Evolutionary conservation across 805 yeast species (phyloP).

Genomic region (Spencermartinsiella europaea): DNA sequence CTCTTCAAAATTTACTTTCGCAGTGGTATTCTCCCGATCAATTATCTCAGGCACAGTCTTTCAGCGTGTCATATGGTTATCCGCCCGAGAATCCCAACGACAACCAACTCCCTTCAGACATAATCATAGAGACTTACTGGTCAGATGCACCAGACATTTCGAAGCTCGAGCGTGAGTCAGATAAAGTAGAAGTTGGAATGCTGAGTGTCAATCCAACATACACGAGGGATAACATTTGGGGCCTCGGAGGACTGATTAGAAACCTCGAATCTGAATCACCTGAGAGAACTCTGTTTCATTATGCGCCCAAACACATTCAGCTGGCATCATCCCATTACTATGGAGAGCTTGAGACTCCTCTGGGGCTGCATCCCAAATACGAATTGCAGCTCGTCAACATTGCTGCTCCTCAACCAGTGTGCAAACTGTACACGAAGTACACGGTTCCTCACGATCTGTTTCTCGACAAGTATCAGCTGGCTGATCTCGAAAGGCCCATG

Average conservation of each 20-base stretch:
- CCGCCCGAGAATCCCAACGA: slow-evolving; percentile 13
- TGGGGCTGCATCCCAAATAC: slow-evolving; percentile 24
- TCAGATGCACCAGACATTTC: not conserved
- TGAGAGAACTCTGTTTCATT: slow-evolving; percentile 17
- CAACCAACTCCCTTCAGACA: slow-evolving; percentile 14
- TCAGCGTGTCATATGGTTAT: slow-evolving; percentile 17
- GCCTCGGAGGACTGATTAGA: slow-evolving; percentile 18
- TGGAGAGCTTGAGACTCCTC: slow-evolving; percentile 19
- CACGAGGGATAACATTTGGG: slow-evolving; percentile 13
- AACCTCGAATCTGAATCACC: slow-evolving; percentile 11
- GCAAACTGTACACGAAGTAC: slow-evolving; percentile 41
- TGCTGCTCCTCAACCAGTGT: slow-evolving; percentile 23
- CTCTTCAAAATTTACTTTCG: too few species aligned
- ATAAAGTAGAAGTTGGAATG: slow-evolving; percentile 21
- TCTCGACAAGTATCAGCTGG: slow-evolving; percentile 51
- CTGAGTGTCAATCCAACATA: slow-evolving; percentile 10
- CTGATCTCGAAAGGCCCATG: slow-evolving; percentile 28
- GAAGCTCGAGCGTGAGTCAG: not conserved
- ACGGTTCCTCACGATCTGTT: slow-evolving; percentile 44
- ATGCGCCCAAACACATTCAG: slow-evolving; percentile 11
- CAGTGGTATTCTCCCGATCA: slow-evolving; percentile 5
- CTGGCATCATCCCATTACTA: slow-evolving; percentile 3
- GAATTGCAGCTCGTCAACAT: slow-evolving; percentile 9
- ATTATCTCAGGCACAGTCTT: slow-evolving; percentile 12
- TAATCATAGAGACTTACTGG: slow-evolving; percentile 24